Conservation (phyloP, 352 stramenopile species). For the Detonula confervacea region DNA sequence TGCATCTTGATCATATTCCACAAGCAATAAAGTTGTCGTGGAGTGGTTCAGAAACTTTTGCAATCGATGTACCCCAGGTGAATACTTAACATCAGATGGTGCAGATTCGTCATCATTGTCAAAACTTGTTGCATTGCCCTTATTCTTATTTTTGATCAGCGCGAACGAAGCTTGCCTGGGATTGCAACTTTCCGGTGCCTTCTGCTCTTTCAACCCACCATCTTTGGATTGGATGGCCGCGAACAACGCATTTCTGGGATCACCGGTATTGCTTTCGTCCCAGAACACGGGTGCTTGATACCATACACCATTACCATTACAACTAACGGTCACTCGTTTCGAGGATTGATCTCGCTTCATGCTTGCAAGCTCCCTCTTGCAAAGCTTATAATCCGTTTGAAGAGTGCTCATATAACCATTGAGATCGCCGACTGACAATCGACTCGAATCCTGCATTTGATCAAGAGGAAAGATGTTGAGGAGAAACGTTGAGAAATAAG, state of each 20-base stretch:
- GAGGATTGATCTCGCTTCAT: constrained; percentile 70
- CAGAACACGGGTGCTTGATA: too few species aligned
- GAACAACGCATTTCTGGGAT: constrained; percentile 60
- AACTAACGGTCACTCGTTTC: constrained; percentile 37
- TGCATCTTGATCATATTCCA: constrained; percentile 49
- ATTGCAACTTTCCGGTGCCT: constrained; percentile 22
- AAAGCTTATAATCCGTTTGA: constrained; percentile 58
- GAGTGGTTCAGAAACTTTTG: constrained; percentile 55
- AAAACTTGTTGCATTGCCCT: neutral
- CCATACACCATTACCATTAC: too few species aligned
- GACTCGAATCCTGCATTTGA: constrained; percentile 65
- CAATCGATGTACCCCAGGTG: constrained; percentile 43
- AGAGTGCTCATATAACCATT: constrained; percentile 65
- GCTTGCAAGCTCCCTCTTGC: constrained; percentile 66
- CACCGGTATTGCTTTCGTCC: too few species aligned
- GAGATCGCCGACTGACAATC: constrained; percentile 75
- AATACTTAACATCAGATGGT: constrained; percentile 31
- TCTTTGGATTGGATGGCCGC: constrained; percentile 52
- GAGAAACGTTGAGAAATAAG: too few species aligned
- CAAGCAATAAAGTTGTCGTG: constrained; percentile 38
- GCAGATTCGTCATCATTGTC: constrained; percentile 4
- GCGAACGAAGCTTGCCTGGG: constrained; percentile 45
- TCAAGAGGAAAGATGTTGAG: too few species aligned
- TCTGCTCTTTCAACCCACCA: constrained; percentile 18
- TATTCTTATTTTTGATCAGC: constrained; percentile 48